Evolutionary conservation across 1,139 yeast genomes (phyloP).

Genomic region (Debaryomycetaceae sp.): DNA sequence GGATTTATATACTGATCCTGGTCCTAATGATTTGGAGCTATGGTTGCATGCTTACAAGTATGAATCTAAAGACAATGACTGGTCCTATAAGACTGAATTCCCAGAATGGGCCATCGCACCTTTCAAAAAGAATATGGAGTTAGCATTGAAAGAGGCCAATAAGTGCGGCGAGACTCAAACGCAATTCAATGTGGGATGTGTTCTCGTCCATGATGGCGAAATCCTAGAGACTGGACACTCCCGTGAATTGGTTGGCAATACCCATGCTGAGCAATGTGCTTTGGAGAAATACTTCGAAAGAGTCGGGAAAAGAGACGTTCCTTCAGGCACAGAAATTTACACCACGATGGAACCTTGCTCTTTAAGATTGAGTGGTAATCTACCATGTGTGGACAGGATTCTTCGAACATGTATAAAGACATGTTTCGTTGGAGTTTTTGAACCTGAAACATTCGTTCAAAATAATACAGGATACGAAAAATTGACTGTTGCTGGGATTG

Average conservation of each 20-base stretch:
- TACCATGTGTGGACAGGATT: constrained; percentile 83
- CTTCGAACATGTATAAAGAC: constrained; percentile 55
- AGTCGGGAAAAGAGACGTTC: constrained; percentile 45
- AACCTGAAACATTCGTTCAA: constrained; percentile 84
- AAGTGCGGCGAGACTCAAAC: constrained; percentile 82
- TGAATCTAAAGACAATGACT: constrained; percentile 50
- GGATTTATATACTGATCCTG: constrained; percentile 84
- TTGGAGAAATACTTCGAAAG: constrained; percentile 62
- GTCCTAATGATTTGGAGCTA: constrained; percentile 75
- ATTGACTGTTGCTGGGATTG: constrained; percentile 55
- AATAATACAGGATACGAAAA: constrained; percentile 63
- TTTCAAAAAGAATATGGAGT: constrained; percentile 51
- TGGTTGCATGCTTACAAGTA: constrained; percentile 91
- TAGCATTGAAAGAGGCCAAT: constrained; percentile 73
- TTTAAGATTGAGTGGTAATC: constrained; percentile 80
- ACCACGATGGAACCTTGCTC: constrained; percentile 99
- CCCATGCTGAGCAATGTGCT: constrained; percentile 98
- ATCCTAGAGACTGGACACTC: constrained; percentile 81
- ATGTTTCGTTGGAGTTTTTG: constrained; percentile 88
- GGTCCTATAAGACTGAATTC: constrained; percentile 76
- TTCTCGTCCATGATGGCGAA: constrained; percentile 63
- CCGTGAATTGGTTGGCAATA: constrained; percentile 89
- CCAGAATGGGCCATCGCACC: constrained; percentile 84
- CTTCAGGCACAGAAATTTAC: constrained; percentile 76
- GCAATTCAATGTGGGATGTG: constrained; percentile 93